Percentiles rank a stretch among this genome's conserved stretches.
These are phyloP conservation scores for Myriosclerotinia curreyana DNA, from an alignment of 2,329 filamentous ascomycete species.

Conservation along the genomic window DNA sequence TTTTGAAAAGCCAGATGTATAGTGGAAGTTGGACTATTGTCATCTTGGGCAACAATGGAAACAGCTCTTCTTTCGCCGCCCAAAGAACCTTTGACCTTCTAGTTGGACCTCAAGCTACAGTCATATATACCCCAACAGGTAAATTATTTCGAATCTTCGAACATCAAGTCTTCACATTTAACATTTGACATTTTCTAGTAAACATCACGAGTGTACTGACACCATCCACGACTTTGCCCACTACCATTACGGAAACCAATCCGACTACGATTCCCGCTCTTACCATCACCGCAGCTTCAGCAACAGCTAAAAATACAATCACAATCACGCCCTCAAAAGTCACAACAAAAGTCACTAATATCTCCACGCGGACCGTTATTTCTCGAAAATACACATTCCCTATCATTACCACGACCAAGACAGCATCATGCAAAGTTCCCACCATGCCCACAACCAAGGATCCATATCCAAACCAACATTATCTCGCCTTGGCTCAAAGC, in stretches of 20 bases:
- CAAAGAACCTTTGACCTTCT: conserved; percentile 18
- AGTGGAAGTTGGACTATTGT: conserved; percentile 19
- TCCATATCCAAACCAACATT: conserved; percentile 9
- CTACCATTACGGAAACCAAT: background rate
- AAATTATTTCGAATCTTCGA: background rate
- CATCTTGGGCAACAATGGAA: conserved; percentile 18
- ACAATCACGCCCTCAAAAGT: conserved; percentile 11
- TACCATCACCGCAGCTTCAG: conserved; percentile 10
- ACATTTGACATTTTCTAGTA: conserved; percentile 15
- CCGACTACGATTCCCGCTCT: conserved; percentile 4
- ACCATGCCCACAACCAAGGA: conserved; percentile 2
- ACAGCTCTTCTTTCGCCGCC: conserved; percentile 16
- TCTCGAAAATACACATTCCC: conserved; percentile 16
- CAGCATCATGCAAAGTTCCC: conserved; percentile 15
- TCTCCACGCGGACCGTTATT: conserved; percentile 9
- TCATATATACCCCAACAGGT: conserved; percentile 18
- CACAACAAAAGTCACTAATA: conserved; percentile 2
- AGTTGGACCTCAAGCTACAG: conserved; percentile 15
- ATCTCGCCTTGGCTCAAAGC: conserved; percentile 16
- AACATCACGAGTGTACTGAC: conserved; percentile 16
- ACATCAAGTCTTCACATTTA: background rate
- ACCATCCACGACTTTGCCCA: conserved; percentile 13
- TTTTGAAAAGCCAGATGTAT: conserved; percentile 18
- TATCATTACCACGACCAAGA: conserved; percentile 8
- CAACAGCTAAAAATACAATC: conserved; percentile 6